phyloP scores from a whole-genome alignment of 2,329 filamentous ascomycete species.

The Ceratocystis lukuohia region DNA sequence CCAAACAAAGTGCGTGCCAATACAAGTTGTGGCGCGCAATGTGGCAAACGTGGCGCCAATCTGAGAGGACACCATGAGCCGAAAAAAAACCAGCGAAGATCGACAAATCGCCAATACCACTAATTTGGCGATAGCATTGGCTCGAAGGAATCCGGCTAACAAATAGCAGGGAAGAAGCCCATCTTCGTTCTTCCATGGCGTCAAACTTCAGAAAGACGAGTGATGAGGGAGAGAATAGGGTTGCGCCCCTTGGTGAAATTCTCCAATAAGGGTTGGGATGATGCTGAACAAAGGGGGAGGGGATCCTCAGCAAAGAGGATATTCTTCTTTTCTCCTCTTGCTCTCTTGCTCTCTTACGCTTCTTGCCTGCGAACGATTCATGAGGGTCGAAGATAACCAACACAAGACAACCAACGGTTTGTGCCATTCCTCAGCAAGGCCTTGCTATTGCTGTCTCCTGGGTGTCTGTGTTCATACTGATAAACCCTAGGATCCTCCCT shows the following conservation, averaged over 20 bases:
- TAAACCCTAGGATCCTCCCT: background rate
- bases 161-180: background rate
- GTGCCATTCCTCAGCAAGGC: background rate
- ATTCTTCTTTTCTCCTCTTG: background rate
- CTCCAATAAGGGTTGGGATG: too few relatives aligned
- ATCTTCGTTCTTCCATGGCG: background rate
- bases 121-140: too few relatives aligned
- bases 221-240: background rate
- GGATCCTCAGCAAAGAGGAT: background rate
- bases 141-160: background rate
- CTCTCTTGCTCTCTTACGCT: too few relatives aligned
- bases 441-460: too few relatives aligned
- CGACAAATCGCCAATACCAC: too few relatives aligned
- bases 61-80: too few relatives aligned
- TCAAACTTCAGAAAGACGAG: background rate
- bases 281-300: background rate
- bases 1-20: background rate
- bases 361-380: too few relatives aligned
- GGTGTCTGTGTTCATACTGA: background rate
- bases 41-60: background rate
- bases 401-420: background rate
- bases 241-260: too few relatives aligned
- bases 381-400: background rate
- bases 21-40: background rate
- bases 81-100: too few relatives aligned